Evolutionary conservation across 1,284 basidiomycete genomes (phyloP).

Genomic region (Cystobasidium slooffiae): DNA sequence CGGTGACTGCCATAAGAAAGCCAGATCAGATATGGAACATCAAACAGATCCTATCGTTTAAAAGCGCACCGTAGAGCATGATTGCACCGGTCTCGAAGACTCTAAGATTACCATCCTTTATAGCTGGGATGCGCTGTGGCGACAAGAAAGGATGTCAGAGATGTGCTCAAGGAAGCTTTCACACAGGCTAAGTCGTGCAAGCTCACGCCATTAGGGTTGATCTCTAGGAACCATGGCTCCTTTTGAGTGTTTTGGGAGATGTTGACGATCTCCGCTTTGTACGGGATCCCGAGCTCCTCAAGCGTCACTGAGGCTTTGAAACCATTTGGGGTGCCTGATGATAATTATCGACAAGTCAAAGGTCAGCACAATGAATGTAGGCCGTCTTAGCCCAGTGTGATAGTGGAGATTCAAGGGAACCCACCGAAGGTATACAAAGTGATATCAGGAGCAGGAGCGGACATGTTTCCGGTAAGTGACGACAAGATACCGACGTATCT

Average conservation of each 20-base stretch:
- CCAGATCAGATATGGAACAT: background rate
- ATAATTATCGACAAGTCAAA: too few species aligned
- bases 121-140: constrained; percentile 40
- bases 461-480: constrained; percentile 32
- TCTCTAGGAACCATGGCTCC: constrained; percentile 39
- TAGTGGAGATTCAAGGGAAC: background rate
- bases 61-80: constrained; percentile 39
- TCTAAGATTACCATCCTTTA: constrained; percentile 40
- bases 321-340: constrained; percentile 39
- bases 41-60: background rate
- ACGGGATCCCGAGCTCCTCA: constrained; percentile 44
- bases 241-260: constrained; percentile 46
- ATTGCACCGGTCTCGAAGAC: constrained; percentile 48
- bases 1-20: constrained; percentile 36
- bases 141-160: background rate
- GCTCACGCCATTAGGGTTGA: constrained; percentile 41
- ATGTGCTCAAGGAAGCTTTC: background rate
- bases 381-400: background rate
- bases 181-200: too few species aligned
- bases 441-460: constrained; percentile 29
- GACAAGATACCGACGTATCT: constrained; percentile 8
- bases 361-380: background rate
- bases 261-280: constrained; percentile 45
- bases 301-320: constrained; percentile 35
- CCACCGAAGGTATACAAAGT: constrained; percentile 40